Evolutionary conservation across 495 filamentous ascomycete genomes (phyloP).

Genomic region (Tuber microsphaerosporum): DNA sequence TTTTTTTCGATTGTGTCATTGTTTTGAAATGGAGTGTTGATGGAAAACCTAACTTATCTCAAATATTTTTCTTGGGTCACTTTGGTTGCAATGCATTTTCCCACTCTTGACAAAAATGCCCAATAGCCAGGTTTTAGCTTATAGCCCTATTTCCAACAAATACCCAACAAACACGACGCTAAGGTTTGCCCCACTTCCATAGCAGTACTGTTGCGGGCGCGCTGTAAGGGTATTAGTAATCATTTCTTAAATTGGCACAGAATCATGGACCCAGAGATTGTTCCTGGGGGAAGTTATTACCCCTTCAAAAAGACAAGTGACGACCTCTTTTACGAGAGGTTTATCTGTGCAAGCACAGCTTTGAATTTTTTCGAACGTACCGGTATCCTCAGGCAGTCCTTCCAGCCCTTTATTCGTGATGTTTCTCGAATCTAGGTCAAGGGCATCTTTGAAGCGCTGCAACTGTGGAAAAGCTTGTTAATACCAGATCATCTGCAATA

Average conservation of each 20-base stretch:
- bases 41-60: too few relatives aligned
- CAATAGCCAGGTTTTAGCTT: too few relatives aligned
- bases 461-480: neutral
- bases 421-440: neutral
- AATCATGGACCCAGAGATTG: neutral
- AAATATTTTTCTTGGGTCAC: too few relatives aligned
- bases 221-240: constrained; percentile 23
- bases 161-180: neutral
- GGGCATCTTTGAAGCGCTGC: neutral
- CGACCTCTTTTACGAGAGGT: constrained; percentile 12
- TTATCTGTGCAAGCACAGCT: constrained; percentile 14
- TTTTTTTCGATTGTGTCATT: too few relatives aligned
- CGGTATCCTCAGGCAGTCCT: neutral
- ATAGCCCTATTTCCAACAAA: too few relatives aligned
- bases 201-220: constrained; percentile 22
- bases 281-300: constrained; percentile 25
- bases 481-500: neutral
- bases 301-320: constrained; percentile 18
- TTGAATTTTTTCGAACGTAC: neutral
- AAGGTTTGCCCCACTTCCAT: constrained; percentile 2
- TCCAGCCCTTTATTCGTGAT: neutral
- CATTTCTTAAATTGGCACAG: constrained; percentile 5
- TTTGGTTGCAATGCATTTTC: too few relatives aligned
- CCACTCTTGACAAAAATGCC: too few relatives aligned
- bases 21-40: too few relatives aligned